Evolutionary conservation across 2,329 filamentous ascomycete species (phyloP), one percentile per base, ranked within the genome.

Genomic region (Cladosporium sp.): DNA sequence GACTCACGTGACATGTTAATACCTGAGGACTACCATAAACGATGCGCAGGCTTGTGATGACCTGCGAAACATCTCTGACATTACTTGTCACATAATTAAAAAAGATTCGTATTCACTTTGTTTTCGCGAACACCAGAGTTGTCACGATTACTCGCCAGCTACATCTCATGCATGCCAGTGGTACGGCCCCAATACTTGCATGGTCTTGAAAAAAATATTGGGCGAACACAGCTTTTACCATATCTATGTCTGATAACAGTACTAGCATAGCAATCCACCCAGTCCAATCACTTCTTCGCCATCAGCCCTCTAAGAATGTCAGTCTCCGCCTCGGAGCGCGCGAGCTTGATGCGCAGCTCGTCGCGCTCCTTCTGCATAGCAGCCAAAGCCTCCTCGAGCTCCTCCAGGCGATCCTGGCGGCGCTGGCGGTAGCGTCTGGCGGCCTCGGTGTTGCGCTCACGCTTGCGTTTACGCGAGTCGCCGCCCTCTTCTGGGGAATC

Each of bases 371-470:
- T 76, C 66, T 84, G 85, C 72, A 88, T 83, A 52, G 84, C 81
- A 56, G 83, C 83, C 50, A 91, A 78, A 23, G 85, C 83, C 10
- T 78, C 76, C 75, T 91, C 88, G 35, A 91, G 81, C 67, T 86
- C 84, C 29, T 78, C 78, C 75, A 90, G 85, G 67, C 88, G 86
- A 71, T 91, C 88, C 37, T 91, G 82, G 55, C 88, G 86, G 75
- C 89, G 89, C 75, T 91, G 88, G 29, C 89, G 86, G 74, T 90
- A 91, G 67, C 89, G 88, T 67, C 88, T 84, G 33, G 89, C 89
- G n/a, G 89, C 89, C 67, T 90, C 82, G 16, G 88, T 91, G 76
- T 91, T 91, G 67, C 86, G 84, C 67, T 86, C 85, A 31, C 89
- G 87, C 76, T 90, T 90, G 72, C 31, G 66, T 31, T 71, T 66